phyloP scores from a whole-genome alignment of 345 rosid genomes.

The Heritiera fomes region DNA sequence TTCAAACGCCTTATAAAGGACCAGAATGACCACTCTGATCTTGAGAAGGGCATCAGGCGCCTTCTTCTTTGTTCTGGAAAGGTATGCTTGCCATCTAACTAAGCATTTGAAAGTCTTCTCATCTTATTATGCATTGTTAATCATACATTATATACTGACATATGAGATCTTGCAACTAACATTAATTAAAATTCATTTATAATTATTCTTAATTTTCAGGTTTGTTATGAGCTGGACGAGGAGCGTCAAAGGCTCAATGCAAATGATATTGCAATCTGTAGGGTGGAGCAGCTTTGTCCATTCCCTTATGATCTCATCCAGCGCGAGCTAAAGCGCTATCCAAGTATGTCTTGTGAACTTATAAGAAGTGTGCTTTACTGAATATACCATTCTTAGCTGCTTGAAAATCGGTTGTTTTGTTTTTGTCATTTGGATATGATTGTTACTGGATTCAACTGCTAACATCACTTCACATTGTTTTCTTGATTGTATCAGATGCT shows the following conservation, averaged over 20 bases:
- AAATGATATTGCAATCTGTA: conserved; percentile 69
- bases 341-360: conserved; percentile 42
- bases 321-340: conserved; percentile 72
- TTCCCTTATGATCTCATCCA: conserved; percentile 76
- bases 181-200: background rate
- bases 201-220: conserved; percentile 24
- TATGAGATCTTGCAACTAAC: background rate
- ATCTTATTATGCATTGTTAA: background rate
- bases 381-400: background rate
- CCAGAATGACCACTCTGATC: conserved; percentile 68
- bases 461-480: background rate
- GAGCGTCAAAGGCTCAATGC: conserved; percentile 48
- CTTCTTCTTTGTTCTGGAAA: conserved; percentile 91
- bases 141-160: background rate
- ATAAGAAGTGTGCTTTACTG: background rate
- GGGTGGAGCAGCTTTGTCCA: conserved; percentile 79
- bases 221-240: conserved; percentile 73
- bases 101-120: background rate
- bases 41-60: conserved; percentile 79
- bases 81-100: conserved; percentile 36
- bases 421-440: background rate
- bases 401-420: background rate
- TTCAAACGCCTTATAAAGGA: conserved; percentile 91
- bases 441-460: background rate
- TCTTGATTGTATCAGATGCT: conserved; percentile 40